Base-by-base conservation (phyloP, 345 rosid genomes). In the Arabidopsis arenosa region DNA sequence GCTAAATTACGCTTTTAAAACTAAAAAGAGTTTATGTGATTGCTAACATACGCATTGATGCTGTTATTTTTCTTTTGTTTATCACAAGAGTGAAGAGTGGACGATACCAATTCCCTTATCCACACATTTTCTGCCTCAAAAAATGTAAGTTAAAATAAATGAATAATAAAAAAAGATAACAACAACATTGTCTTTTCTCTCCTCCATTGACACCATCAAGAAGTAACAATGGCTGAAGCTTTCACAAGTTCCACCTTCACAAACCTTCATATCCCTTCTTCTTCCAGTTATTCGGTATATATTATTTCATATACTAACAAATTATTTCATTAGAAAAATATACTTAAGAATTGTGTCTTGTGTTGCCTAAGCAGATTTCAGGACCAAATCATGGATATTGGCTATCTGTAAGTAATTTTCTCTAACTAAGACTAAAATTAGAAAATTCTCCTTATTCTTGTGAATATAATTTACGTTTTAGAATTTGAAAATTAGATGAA, bases 161-260 rank as follows among this genome's bases (percentile, higher is more conserved):
- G 17, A 63, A 63, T 45, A 28, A 6, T 40, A 9, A 1, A 63
- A 21, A 39, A 18, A 40, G 32, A 23, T 68, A 69, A 70, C n/a
- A 40, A 13, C 33, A 17, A 63, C 21, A 18, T 44, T 26, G 4
- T 23, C 40, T 39, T 47, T 28, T 55, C 48, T 14, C 21, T 60
- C 51, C 11, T 3, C 37, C 33, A 33, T 73, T 44, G 59, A 18
- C 26, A 63, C 36, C 33, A 70, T 30, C 69, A 33, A 44, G 30
- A 48, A 71, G 66, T 72, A 79, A 63, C 45, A 77, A 86, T 86
- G 94, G 89, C 87, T 5, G 80, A 85, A 80, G 85, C 89, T 69
- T 67, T 83, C 36, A 68, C 80, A 76, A 84, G 86, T 75, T 85
- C 79, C 78, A 69, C 85, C 60, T 68, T 86, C 70, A 37, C 79